A percentile compares a stretch with the other conserved stretches of the same genome.
These are phyloP conservation scores for Allantophomopsis lycopodina DNA, from an alignment of 2,329 filamentous ascomycete species.

Conservation along the genomic window DNA sequence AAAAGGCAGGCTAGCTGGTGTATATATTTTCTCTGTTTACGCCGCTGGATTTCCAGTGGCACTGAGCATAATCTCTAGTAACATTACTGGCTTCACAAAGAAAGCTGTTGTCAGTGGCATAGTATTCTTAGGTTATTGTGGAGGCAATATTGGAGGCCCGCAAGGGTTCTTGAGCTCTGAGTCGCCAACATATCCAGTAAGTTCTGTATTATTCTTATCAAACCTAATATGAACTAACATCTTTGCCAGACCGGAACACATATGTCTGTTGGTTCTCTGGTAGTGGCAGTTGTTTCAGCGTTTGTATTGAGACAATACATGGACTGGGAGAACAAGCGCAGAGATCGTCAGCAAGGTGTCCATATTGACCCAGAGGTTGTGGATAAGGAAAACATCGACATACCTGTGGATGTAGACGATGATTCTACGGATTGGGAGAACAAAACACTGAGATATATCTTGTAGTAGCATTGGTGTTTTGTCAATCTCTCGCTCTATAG, in stretches of 20 bases:
- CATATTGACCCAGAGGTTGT: slow-evolving; percentile 6
- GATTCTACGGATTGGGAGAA: slow-evolving; percentile 9
- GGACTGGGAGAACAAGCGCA: slow-evolving; percentile 8
- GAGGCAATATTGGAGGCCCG: slow-evolving; percentile 36
- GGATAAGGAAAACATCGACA: slow-evolving; percentile 4
- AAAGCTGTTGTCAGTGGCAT: slow-evolving; percentile 22
- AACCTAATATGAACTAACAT: not conserved
- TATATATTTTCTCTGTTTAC: not conserved
- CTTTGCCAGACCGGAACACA: not conserved
- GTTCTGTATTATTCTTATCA: not conserved
- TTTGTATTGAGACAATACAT: slow-evolving; percentile 6
- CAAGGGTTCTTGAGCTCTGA: slow-evolving; percentile 15
- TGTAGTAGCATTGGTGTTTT: not conserved
- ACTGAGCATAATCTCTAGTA: slow-evolving; percentile 1
- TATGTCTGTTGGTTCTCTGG: slow-evolving; percentile 1
- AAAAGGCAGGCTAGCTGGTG: not conserved
- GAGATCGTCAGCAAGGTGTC: slow-evolving; percentile 6
- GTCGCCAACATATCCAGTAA: slow-evolving; percentile 42
- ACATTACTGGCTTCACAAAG: slow-evolving; percentile 22
- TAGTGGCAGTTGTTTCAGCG: not conserved
- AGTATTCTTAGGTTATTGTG: slow-evolving; percentile 29
- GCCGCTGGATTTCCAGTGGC: not conserved
- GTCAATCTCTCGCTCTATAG: no score
- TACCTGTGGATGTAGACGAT: slow-evolving; percentile 3
- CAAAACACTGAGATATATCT: slow-evolving; percentile 6